Conservation (phyloP, 164 flowering plant genomes). For the Sextonia rubra region DNA sequence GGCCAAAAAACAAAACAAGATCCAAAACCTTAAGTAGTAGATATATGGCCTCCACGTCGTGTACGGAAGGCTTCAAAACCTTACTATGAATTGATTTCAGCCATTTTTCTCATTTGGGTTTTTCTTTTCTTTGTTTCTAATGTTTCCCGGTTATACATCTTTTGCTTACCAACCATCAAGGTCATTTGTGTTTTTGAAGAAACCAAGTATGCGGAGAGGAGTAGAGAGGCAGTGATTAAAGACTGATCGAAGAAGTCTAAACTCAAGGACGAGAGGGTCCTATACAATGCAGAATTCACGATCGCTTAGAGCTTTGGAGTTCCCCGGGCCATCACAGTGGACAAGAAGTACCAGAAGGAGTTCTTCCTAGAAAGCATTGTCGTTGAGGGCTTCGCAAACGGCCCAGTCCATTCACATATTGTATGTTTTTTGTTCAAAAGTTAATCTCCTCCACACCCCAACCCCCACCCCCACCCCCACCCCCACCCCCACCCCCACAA, state of each 20-base stretch:
- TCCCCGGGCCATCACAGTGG: conserved; percentile 77
- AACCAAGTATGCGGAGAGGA: conserved; percentile 58
- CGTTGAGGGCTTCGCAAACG: conserved; percentile 73
- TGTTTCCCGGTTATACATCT: neutral
- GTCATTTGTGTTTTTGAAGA: conserved; percentile 27
- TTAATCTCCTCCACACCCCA: too few relatives aligned
- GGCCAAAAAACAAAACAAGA: too few relatives aligned
- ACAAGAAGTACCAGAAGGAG: conserved; percentile 80
- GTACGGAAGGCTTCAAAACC: too few relatives aligned
- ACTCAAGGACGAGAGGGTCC: conserved; percentile 55
- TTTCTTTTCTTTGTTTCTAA: neutral
- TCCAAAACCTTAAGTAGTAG: too few relatives aligned
- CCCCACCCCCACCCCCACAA: too few relatives aligned
- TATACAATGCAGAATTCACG: conserved; percentile 66
- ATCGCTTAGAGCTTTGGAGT: conserved; percentile 70
- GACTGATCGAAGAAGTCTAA: conserved; percentile 84
- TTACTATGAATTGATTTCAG: too few relatives aligned
- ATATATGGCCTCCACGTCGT: too few relatives aligned
- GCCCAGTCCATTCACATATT: conserved; percentile 80
- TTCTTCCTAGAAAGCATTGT: conserved; percentile 76
- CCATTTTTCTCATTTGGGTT: too few relatives aligned
- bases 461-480: too few relatives aligned
- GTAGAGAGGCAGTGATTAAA: conserved; percentile 52
- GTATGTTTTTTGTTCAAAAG: too few relatives aligned
- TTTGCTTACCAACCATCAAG: neutral